Base-by-base conservation (phyloP, 768 basidiomycete species). In the Crassisporium funariophilum region DNA sequence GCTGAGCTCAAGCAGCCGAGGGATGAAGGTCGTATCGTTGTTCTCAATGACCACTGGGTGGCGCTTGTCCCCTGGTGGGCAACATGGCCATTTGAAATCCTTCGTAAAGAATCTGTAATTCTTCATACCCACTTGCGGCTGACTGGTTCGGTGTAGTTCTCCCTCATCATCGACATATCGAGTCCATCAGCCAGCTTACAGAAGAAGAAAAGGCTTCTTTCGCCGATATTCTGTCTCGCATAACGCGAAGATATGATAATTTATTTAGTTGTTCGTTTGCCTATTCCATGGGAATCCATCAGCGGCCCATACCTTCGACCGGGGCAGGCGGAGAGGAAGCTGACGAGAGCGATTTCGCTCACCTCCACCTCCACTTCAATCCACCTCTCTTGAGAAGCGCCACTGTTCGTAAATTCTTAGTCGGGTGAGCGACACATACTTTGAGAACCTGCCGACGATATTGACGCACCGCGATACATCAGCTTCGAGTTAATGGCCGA, bases 1-100 rank as follows among this genome's bases (percentile, higher is more conserved):
- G 74, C 79, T 31, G 91, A 95, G 63, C 62, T 80, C 6, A 62
- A 60, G 17, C 12, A 49, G 61, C 5, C 65, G 58, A n/a, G 61
- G 69, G 19, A 54, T 19, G 65, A 74, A 44, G 77, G 80, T 11
- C 81, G 93, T 9, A 68, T 92, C 31, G 84, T 95, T 2, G 62
- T 84, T 24, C 70, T 76, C 61, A 89, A 90, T 57, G 78, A 82
- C 13, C 77, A 87, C 58, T 97, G 91, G 81, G 74, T 88, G 2
- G 91, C 86, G 0, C 60, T 95, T 2, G 92, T 95, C 3, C 94
- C 94, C 2, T 95, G 91, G 86, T 97, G 94, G 94, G 94, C 93
- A 5, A 80, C 81, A 23, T 97, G 93, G 94, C 94, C 94, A 0
- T 97, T 84, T 60, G 94, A 97, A 64, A 74, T 86, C 13, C 68